Conservation (phyloP, 140 eudicot genomes). For the Senecio squalidus region DNA sequence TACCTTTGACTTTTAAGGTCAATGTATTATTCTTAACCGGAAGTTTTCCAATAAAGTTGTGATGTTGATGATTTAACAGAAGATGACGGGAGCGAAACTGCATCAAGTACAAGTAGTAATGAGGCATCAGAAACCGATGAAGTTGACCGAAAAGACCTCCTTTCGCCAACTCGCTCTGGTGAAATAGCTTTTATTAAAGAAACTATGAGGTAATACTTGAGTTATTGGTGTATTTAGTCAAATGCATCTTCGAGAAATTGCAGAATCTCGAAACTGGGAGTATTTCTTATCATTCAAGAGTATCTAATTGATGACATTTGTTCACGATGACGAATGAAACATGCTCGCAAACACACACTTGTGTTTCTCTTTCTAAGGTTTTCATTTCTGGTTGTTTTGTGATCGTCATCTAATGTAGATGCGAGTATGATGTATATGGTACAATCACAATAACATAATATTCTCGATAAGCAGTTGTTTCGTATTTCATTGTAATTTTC, state of each 20-base stretch:
- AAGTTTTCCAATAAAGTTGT: not conserved
- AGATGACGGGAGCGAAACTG: constrained; percentile 44
- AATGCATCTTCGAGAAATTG: too few relatives aligned
- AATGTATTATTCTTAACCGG: not conserved
- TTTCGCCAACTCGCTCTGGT: constrained; percentile 34
- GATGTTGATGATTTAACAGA: constrained; percentile 28
- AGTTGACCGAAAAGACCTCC: constrained; percentile 42
- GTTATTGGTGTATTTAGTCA: constrained; percentile 9
- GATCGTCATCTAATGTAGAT: not conserved
- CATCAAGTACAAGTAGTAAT: constrained; percentile 26
- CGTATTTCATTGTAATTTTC: not conserved
- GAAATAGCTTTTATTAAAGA: constrained; percentile 65
- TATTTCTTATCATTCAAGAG: not conserved
- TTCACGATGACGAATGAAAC: constrained; percentile 15
- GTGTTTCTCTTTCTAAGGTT: not conserved
- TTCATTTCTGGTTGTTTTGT: constrained; percentile 1
- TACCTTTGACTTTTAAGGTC: constrained; percentile 2
- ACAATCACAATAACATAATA: not conserved
- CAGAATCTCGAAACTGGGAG: not conserved
- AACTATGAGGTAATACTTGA: constrained; percentile 22
- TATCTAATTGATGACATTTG: not conserved
- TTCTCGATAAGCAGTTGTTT: not conserved
- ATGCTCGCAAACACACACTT: constrained; percentile 12
- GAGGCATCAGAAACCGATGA: constrained; percentile 47
- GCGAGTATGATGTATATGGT: constrained; percentile 11